Evolutionary conservation across 345 rosid species (phyloP), one percentile per base, ranked within the genome.

Genomic region (Mallotus nudiflorus): DNA sequence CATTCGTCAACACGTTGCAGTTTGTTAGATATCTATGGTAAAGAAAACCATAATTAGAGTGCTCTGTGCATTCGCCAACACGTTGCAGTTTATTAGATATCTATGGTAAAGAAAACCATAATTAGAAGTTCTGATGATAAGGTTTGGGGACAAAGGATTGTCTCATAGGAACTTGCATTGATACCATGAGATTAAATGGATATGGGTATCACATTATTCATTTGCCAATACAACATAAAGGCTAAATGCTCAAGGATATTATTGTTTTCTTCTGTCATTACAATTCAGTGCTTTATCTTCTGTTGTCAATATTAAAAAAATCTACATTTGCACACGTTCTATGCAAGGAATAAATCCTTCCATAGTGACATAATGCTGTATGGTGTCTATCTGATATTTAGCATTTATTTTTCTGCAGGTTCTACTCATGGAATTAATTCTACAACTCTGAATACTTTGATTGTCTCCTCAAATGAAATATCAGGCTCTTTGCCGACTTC

Each of bases 401-500:
- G 19, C 28, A 46, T 46, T 28, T 42, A 22, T 66, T n/a, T 61
- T 1, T 60, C 7, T 66, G 71, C 97, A 94, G 98, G 93, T 76
- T 82, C 85, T 52, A 76, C 91, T 65, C 79, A 44, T 62, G 80
- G 39, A 56, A 80, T 88, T 79, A 88, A 82, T 60, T 88, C 97
- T 63, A 80, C 90, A 45, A 85, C 85, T 10, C 71, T 93, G 82
- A 81, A 72, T 62, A 28, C 82, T 77, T 78, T 93, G 82, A 91
- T 89, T 78, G 94, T 93, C 65, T 91, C 97, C 0, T 85, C 89
- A 35, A 93, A 93, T 74, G 81, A 69, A 40, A 65, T 93, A 57
- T 85, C 94, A 11, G 94, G 97, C n/a, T 54, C 81, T 29, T 85
- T 93, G 78, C 98, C 97, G 0, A 46, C 84, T 64, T 58, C 54